Evolutionary conservation across 208 protist genomes (phyloP).

Genomic region (Leishmania guyanensis): DNA sequence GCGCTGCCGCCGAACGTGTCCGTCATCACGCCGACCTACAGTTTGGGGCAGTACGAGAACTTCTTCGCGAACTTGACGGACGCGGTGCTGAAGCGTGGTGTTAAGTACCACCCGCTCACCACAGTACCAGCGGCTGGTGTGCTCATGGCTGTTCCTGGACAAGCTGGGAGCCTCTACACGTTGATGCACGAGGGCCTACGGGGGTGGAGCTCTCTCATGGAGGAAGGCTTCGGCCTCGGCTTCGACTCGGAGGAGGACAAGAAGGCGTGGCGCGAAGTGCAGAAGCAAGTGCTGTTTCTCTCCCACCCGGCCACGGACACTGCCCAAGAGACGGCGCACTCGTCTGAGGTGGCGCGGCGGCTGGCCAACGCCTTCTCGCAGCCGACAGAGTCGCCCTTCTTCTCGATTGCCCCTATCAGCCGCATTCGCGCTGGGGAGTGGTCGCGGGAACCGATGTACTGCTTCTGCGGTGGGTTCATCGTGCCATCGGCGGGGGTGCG

Average conservation of each 20-base stretch:
- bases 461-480: conserved; percentile 39
- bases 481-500: conserved; percentile 11
- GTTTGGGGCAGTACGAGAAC: conserved; percentile 7
- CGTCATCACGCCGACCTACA: conserved; percentile 16
- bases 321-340: conserved; percentile 13
- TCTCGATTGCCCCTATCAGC: conserved; percentile 34
- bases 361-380: conserved; percentile 32
- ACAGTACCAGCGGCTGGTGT: conserved; percentile 28
- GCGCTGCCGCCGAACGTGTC: conserved; percentile 17
- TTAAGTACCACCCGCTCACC: conserved; percentile 38
- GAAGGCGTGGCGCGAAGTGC: conserved; percentile 15
- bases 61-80: conserved; percentile 32
- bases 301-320: conserved; percentile 21
- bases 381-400: conserved; percentile 20
- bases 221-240: conserved; percentile 19
- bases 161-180: conserved; percentile 13
- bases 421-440: conserved; percentile 35
- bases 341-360: conserved; percentile 23
- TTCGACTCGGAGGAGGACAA: conserved; percentile 14
- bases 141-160: conserved; percentile 20
- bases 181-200: conserved; percentile 28
- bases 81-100: conserved; percentile 17
- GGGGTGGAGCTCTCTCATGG: conserved; percentile 13
- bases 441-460: conserved; percentile 39
- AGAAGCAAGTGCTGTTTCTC: conserved; percentile 32